phyloP scores from a whole-genome alignment of 805 yeast species.

The Lachancea thermotolerans region DNA sequence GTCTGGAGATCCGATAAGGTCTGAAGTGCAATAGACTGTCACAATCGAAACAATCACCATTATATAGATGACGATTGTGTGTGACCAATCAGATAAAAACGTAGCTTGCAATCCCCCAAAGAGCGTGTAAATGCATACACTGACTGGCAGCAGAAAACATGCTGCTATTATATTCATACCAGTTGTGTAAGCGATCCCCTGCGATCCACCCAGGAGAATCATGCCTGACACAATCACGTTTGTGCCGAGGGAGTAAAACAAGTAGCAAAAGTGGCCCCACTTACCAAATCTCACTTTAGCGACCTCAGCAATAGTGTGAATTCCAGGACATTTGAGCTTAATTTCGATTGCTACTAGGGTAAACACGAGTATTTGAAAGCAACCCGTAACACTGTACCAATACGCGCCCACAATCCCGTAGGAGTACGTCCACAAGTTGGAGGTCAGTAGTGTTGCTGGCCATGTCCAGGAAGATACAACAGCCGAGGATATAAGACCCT shows the following conservation, averaged over 20 bases:
- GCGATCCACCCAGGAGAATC: conserved; percentile 79
- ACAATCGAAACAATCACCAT: conserved; percentile 72
- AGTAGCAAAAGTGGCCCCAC: conserved; percentile 59
- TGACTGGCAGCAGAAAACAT: conserved; percentile 66
- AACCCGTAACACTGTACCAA: conserved; percentile 80
- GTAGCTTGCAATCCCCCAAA: conserved; percentile 75
- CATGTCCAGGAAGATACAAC: conserved; percentile 88
- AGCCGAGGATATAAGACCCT: conserved; percentile 74
- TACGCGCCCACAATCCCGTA: conserved; percentile 69
- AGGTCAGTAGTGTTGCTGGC: conserved; percentile 63
- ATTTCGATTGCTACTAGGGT: conserved; percentile 78
- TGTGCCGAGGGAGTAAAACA: conserved; percentile 53
- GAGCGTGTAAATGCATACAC: conserved; percentile 59
- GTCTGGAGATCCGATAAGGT: conserved; percentile 63
- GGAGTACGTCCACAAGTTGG: conserved; percentile 67
- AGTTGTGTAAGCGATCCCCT: conserved; percentile 67
- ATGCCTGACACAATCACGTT: conserved; percentile 57
- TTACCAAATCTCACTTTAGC: conserved; percentile 71
- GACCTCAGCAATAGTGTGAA: conserved; percentile 80
- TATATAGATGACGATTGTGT: conserved; percentile 66
- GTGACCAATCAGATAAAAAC: conserved; percentile 63
- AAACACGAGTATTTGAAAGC: conserved; percentile 72
- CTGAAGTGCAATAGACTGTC: conserved; percentile 57
- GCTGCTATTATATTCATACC: conserved; percentile 79
- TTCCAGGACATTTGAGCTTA: conserved; percentile 75